phyloP scores from a whole-genome alignment of 441 rosid genomes.

The Arabidopsis hybrid region DNA sequence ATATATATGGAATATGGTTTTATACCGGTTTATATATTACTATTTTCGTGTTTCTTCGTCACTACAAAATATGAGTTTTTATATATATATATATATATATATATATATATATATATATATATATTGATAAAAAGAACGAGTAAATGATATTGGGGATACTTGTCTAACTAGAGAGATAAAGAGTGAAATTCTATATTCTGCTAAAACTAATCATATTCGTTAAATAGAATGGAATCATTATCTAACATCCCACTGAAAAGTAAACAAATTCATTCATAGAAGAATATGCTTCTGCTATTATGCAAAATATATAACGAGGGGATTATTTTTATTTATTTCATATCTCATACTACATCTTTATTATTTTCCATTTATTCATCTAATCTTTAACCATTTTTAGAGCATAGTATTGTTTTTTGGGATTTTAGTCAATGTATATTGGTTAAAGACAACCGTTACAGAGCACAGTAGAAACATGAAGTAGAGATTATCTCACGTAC shows the following conservation, averaged over 20 bases:
- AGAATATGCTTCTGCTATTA: background rate
- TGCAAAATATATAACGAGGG: background rate
- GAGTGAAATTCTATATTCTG: background rate
- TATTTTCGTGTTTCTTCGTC: background rate
- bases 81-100: background rate
- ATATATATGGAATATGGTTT: no score
- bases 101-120: background rate
- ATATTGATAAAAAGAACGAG: background rate
- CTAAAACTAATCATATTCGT: background rate
- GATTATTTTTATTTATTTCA: background rate
- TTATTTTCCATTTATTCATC: background rate
- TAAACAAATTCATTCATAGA: background rate
- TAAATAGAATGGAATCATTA: background rate
- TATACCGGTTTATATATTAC: no score
- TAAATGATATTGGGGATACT: background rate
- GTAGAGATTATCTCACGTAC: background rate
- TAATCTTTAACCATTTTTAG: background rate
- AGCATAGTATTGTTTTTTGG: slow-evolving; percentile 10
- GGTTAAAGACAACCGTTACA: slow-evolving; percentile 35
- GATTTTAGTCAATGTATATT: slow-evolving; percentile 10
- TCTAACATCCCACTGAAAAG: background rate
- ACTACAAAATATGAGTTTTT: background rate
- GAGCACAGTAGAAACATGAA: slow-evolving; percentile 18
- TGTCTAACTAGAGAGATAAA: background rate
- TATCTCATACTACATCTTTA: background rate